phyloP scores from a whole-genome alignment of 345 rosid genomes.

The Balakata baccata region DNA sequence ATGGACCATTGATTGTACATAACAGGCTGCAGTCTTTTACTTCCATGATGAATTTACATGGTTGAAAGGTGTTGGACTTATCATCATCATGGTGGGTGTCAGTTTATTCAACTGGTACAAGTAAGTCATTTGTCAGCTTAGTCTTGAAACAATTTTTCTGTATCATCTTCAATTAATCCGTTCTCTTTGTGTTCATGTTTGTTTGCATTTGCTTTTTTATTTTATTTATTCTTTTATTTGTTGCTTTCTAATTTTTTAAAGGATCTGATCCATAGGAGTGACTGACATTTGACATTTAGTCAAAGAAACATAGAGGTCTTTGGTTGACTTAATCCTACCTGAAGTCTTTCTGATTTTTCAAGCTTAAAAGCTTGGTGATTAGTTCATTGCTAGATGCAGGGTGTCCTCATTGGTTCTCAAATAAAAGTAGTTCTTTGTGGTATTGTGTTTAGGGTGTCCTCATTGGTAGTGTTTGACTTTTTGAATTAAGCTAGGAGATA shows the following conservation, averaged over 20 bases:
- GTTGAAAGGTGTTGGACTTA: conserved; percentile 88
- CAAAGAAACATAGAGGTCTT: background rate
- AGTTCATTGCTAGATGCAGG: background rate
- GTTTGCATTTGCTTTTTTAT: background rate
- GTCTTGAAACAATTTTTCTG: background rate
- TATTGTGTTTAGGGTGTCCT: background rate
- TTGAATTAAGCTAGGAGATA: background rate
- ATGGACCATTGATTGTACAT: conserved; percentile 6
- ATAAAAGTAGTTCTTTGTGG: background rate
- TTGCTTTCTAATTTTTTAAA: background rate
- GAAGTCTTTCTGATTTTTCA: background rate
- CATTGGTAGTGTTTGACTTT: background rate
- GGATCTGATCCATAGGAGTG: background rate
- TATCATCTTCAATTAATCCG: background rate
- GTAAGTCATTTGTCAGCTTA: conserved; percentile 50
- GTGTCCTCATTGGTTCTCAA: background rate
- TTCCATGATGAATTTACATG: conserved; percentile 92
- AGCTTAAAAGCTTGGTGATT: background rate
- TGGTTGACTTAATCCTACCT: background rate
- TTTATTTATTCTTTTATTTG: background rate
- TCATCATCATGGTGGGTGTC: conserved; percentile 81
- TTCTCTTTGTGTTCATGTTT: background rate
- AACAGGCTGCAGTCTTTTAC: conserved; percentile 95
- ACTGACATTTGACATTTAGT: background rate
- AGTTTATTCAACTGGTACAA: conserved; percentile 97